A percentile compares a stretch with the other conserved stretches of the same genome.
These are phyloP conservation scores for Trichomonas gallinae DNA, from an alignment of 208 protist genomes.

Conservation along the genomic window DNA sequence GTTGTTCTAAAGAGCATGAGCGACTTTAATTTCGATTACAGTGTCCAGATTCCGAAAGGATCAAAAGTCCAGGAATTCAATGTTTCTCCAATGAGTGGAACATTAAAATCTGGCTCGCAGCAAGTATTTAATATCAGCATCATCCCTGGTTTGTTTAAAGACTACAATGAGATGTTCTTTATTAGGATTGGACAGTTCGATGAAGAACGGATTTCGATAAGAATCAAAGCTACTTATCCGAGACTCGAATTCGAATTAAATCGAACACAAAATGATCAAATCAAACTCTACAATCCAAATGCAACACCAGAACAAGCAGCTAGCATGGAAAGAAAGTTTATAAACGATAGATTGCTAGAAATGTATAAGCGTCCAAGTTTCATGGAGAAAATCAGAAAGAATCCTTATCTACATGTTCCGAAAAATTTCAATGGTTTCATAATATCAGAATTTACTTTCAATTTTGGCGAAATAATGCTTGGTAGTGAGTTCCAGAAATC, in stretches of 20 bases:
- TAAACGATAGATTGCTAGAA: background rate
- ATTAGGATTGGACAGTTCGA: background rate
- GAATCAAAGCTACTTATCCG: background rate
- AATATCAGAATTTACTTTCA: background rate
- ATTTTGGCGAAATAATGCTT: slow-evolving; percentile 4
- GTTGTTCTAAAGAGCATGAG: background rate
- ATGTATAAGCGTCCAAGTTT: background rate
- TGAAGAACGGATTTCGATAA: background rate
- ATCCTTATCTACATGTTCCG: background rate
- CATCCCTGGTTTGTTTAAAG: background rate
- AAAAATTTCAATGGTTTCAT: background rate
- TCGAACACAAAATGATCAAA: background rate
- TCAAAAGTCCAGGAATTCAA: background rate
- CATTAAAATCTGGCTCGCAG: background rate
- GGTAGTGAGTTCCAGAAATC: background rate
- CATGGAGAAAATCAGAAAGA: background rate
- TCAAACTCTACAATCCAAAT: background rate
- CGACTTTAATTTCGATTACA: background rate
- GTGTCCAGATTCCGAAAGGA: background rate
- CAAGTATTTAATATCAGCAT: background rate
- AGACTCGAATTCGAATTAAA: background rate
- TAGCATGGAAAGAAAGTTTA: background rate
- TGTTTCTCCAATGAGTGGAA: background rate
- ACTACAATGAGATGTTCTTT: background rate
- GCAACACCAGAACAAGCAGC: background rate